Percentiles rank a stretch among this genome's conserved stretches.
These are phyloP conservation scores for Syzygium aromaticum DNA, from an alignment of 345 rosid genomes.

Conservation along the genomic window DNA sequence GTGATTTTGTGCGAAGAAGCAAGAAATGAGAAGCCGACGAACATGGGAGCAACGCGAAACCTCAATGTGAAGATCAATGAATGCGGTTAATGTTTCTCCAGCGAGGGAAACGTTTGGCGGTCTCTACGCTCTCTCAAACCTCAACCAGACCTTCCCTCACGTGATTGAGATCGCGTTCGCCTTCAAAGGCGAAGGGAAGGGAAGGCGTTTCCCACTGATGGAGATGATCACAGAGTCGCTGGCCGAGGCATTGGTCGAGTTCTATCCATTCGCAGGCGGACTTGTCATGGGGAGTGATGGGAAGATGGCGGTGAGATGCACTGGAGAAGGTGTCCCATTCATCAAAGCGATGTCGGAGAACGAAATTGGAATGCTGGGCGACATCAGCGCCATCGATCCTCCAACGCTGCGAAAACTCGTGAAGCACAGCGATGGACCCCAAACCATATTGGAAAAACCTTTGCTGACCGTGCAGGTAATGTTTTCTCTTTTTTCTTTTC, in stretches of 20 bases:
- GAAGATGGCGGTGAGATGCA: background rate
- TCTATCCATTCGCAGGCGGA: background rate
- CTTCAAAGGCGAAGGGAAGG: background rate
- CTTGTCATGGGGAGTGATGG: background rate
- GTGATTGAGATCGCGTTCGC: background rate
- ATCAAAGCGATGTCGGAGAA: background rate
- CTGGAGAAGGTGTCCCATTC: background rate
- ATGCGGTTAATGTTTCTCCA: background rate
- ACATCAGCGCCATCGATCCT: background rate
- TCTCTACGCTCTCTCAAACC: background rate
- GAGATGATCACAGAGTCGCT: background rate
- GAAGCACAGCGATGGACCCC: background rate
- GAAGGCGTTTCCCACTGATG: accelerated
- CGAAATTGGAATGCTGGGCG: background rate
- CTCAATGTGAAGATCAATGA: background rate
- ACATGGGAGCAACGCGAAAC: background rate
- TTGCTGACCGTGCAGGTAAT: background rate
- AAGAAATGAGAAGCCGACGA: background rate
- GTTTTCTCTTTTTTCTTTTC: too few species aligned
- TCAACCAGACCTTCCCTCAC: background rate
- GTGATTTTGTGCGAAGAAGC: background rate
- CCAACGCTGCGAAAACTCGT: background rate
- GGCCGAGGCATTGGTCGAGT: background rate
- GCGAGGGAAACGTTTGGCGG: background rate
- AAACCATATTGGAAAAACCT: background rate